Evolutionary conservation across 1,139 yeast species (phyloP), one percentile per base, ranked within the genome.

Genomic region (Arxiozyma slooffiae): DNA sequence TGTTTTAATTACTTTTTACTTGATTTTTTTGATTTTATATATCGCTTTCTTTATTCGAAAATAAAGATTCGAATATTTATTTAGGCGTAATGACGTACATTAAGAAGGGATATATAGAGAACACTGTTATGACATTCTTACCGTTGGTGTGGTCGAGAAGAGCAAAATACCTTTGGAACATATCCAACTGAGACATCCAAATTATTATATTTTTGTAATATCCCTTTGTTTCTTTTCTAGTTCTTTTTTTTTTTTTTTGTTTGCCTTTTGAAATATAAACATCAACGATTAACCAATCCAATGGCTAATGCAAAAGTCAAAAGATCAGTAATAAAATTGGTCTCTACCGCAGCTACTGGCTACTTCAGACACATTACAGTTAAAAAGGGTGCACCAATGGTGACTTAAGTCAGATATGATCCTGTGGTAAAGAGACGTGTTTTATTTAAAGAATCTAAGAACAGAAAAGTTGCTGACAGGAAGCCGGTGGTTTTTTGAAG

Each of bases 341-440:
- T 87, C 2, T 87, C 96, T 1, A 77, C 92, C 1, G 97, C 97
- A 30, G 79, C 83, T 60, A 89, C 97, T 1, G 97, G 97, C 2
- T 85, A 77, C 67, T 80, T 81, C 66, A 80, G 94, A 65, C 84
- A 90, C 69, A 80, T 89, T 57, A 75, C 81, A 52, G 79, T 90
- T 50, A 94, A 92, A 50, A 82, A 97, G 72, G 81, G 85, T 48
- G 80, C 95, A 7, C 86, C 86, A 46, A 73, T 79, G 53, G 82
- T 90, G 57, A 81, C 81, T 50, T 92, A 88, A 67, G 85, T 90
- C 47, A 78, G 95, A 62, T 92, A 92, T 66, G 98, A 92, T 66
- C 97, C 97, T 7, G 55, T 62, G 52, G 88, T 80, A 16, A 75
- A 80, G 63, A 76, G 85, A 57, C 97, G 89, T 71, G 96, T 94